Percentiles rank a stretch among this genome's conserved stretches.
phyloP scores from a whole-genome alignment of 805 yeast genomes.

The Nakazawaea laoshanensis region DNA sequence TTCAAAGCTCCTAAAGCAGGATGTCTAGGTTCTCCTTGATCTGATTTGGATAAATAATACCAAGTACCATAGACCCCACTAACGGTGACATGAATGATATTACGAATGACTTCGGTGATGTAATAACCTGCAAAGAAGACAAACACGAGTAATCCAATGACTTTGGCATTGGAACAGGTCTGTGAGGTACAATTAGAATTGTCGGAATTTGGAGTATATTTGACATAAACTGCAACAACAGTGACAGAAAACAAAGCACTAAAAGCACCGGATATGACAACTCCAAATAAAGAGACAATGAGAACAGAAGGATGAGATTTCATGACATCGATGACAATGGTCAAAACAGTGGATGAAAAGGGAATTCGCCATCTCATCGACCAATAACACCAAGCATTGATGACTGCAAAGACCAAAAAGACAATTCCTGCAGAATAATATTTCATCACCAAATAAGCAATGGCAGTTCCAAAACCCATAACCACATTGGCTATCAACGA shows the following conservation, averaged over 20 bases:
- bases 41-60: constrained; percentile 69
- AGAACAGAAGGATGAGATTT: constrained; percentile 63
- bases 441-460: constrained; percentile 56
- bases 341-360: constrained; percentile 60
- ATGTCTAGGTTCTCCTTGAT: constrained; percentile 38
- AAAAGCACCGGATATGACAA: constrained; percentile 51
- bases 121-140: constrained; percentile 79
- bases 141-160: constrained; percentile 64
- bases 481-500: constrained; percentile 62
- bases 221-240: constrained; percentile 70
- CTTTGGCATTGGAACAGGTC: constrained; percentile 43
- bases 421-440: constrained; percentile 81
- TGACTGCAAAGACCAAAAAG: constrained; percentile 53
- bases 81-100: constrained; percentile 71
- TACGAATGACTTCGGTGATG: constrained; percentile 75
- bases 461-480: constrained; percentile 67
- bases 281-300: constrained; percentile 51
- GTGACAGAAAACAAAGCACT: constrained; percentile 58
- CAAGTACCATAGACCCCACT: constrained; percentile 86
- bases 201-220: constrained; percentile 49
- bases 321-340: constrained; percentile 72
- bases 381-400: constrained; percentile 70
- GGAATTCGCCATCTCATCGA: constrained; percentile 64
- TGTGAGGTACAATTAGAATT: constrained; percentile 42
- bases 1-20: constrained; percentile 75